phyloP scores from a whole-genome alignment of 768 basidiomycete genomes.

The Kwoniella sp. region DNA sequence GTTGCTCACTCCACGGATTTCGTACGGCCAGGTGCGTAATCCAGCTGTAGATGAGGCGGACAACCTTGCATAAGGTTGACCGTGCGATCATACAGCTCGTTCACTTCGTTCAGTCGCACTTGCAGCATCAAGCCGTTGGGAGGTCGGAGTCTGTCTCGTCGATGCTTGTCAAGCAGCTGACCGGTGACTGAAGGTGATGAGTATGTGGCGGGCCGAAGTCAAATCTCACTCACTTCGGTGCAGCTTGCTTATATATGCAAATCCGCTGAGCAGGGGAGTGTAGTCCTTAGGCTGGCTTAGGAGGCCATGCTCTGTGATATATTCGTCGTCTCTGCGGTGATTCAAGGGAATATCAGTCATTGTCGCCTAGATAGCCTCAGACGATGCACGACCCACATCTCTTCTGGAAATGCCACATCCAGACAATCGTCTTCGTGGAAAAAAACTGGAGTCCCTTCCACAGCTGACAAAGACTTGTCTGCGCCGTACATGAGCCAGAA shows the following conservation, averaged over 20 bases:
- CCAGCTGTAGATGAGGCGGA: conserved; percentile 67
- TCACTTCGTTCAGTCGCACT: conserved; percentile 66
- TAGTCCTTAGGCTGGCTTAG: conserved; percentile 81
- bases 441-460: conserved; percentile 19
- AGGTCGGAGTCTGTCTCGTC: conserved; percentile 32
- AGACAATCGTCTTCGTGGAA: conserved; percentile 74
- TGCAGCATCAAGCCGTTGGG: conserved; percentile 34
- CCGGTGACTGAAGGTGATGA: conserved; percentile 25
- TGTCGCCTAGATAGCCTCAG: background rate
- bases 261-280: conserved; percentile 76
- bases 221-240: conserved; percentile 5
- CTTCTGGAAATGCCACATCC: conserved; percentile 44
- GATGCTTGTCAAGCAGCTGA: conserved; percentile 31
- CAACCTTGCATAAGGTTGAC: conserved; percentile 68
- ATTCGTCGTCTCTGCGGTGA: conserved; percentile 51
- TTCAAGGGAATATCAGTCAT: background rate
- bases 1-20: conserved; percentile 16
- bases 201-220: background rate
- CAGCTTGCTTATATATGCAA: conserved; percentile 80
- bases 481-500: conserved; percentile 91
- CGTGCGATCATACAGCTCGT: conserved; percentile 71
- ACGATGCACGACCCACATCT: conserved; percentile 31
- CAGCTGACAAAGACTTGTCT: conserved; percentile 75
- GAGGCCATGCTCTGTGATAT: conserved; percentile 79
- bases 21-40: conserved; percentile 11